These are phyloP conservation scores for Penicillium paxilli DNA, from an alignment of 495 filamentous ascomycete genomes.

Conservation along the genomic window DNA sequence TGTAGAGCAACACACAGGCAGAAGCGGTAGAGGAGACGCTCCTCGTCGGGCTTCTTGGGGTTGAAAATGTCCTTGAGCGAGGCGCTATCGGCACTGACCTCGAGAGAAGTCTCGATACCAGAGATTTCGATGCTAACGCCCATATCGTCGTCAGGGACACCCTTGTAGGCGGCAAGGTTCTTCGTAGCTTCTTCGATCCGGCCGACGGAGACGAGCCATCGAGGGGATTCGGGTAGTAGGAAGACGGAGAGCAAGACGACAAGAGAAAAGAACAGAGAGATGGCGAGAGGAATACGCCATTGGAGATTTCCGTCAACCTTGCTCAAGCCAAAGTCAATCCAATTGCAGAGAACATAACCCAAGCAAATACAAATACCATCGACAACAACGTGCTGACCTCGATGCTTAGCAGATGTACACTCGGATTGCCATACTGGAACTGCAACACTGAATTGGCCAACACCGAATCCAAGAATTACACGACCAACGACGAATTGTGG, in stretches of 20 bases:
- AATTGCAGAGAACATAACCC: conserved; percentile 63
- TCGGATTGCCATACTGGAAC: conserved; percentile 55
- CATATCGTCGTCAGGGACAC: conserved; percentile 23
- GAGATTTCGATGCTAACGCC: conserved; percentile 36
- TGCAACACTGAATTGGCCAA: conserved; percentile 59
- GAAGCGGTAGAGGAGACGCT: conserved; percentile 35
- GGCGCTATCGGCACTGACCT: conserved; percentile 22
- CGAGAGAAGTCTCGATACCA: conserved; percentile 39
- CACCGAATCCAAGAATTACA: conserved; percentile 56
- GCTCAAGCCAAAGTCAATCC: conserved; percentile 60
- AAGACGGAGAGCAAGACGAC: conserved; percentile 38
- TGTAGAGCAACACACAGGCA: conserved; percentile 38
- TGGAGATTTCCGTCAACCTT: conserved; percentile 38
- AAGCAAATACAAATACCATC: conserved; percentile 55
- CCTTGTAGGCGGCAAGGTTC: conserved; percentile 35
- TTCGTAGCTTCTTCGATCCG: conserved; percentile 29
- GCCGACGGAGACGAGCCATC: conserved; percentile 40
- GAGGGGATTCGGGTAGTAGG: conserved; percentile 55
- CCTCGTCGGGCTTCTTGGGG: conserved; percentile 19
- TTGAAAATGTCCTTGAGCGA: conserved; percentile 24
- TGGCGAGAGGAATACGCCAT: conserved; percentile 50
- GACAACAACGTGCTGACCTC: conserved; percentile 47
- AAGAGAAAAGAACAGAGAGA: conserved; percentile 52
- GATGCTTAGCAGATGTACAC: conserved; percentile 30
- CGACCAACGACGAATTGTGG: conserved; percentile 43